Percentiles rank a stretch among this genome's conserved stretches.
Conservation (phyloP, 306 rosid species). For the Rosa lucieae region DNA sequence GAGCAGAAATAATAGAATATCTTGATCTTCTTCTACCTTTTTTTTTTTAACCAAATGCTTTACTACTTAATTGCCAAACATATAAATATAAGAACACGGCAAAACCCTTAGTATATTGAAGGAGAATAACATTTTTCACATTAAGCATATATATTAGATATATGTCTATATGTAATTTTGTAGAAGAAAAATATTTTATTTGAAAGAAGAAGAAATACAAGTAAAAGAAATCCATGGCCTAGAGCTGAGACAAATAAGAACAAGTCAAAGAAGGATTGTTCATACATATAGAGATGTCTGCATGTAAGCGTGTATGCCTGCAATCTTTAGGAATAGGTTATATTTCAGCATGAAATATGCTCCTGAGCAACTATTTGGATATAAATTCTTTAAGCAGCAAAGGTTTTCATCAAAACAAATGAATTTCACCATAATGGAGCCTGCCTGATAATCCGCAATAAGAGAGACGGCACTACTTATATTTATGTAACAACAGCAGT, state of each 20-base stretch:
- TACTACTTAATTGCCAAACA: background rate
- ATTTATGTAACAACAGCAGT: background rate
- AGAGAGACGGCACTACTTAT: background rate
- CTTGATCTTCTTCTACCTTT: background rate
- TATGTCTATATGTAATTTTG: background rate
- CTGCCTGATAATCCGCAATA: background rate
- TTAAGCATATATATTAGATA: too few relatives aligned
- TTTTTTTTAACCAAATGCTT: background rate
- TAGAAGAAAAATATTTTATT: background rate
- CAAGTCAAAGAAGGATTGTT: background rate
- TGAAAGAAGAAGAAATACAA: background rate
- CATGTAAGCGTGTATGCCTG: background rate
- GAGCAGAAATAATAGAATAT: background rate
- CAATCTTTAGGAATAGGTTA: background rate
- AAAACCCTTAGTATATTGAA: background rate
- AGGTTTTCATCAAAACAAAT: background rate
- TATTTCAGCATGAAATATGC: background rate
- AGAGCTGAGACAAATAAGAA: background rate
- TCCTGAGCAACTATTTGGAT: background rate
- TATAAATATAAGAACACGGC: background rate
- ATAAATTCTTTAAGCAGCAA: background rate
- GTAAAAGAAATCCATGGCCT: background rate
- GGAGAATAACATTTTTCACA: background rate
- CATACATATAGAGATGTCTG: background rate
- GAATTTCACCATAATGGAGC: background rate